Evolutionary conservation across 2,329 filamentous ascomycete genomes (phyloP).

Genomic region (Sclerotinia nivalis): DNA sequence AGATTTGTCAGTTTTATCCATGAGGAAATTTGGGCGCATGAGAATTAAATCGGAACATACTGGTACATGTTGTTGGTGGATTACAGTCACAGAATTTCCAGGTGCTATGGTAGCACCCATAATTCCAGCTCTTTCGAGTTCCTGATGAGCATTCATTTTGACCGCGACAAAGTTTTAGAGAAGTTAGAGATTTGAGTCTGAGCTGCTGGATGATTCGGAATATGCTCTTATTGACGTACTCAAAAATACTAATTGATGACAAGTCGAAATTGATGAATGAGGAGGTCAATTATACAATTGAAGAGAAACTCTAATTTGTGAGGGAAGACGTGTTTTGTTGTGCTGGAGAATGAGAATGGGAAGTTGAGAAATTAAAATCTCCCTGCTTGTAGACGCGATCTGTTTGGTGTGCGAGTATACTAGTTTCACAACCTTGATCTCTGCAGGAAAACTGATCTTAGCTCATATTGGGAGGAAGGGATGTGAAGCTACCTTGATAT

Average conservation of each 20-base stretch:
- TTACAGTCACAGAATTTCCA: background rate
- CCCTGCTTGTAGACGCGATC: background rate
- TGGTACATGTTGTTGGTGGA: background rate
- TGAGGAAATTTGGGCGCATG: background rate
- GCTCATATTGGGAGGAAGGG: background rate
- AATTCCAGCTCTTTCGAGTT: background rate
- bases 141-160: background rate
- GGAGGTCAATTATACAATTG: too few relatives aligned
- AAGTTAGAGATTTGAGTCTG: background rate
- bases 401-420: background rate
- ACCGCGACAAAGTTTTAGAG: background rate
- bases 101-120: background rate
- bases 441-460: background rate
- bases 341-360: background rate
- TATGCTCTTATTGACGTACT: background rate
- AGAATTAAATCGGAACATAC: background rate
- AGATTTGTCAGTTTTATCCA: background rate
- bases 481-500: too few relatives aligned
- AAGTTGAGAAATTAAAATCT: background rate
- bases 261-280: background rate
- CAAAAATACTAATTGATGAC: too few relatives aligned
- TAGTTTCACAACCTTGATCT: background rate
- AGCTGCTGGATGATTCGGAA: background rate
- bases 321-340: background rate
- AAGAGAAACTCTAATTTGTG: background rate